Conservation (phyloP, 768 basidiomycete genomes). For the Mycena vulgaris region DNA sequence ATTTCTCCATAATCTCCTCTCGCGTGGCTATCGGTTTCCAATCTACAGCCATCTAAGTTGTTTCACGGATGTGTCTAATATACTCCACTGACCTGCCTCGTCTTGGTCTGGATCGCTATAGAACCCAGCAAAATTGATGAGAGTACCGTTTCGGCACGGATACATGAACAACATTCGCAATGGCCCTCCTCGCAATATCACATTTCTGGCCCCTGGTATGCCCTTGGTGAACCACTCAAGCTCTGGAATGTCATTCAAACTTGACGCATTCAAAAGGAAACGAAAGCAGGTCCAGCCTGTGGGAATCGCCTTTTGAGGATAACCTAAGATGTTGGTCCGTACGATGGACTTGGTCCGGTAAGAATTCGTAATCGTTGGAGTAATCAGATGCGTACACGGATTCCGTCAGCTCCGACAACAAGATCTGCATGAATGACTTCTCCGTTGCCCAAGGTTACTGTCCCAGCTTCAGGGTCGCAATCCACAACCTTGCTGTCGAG, state of each 20-base stretch:
- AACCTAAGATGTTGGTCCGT: slow-evolving; percentile 16
- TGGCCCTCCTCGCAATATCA: background rate
- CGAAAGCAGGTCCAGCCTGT: slow-evolving; percentile 23
- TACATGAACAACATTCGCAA: slow-evolving; percentile 27
- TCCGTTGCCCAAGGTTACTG: slow-evolving; percentile 53
- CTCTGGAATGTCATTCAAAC: slow-evolving; percentile 11
- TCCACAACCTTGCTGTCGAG: slow-evolving; percentile 20
- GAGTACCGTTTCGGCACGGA: slow-evolving; percentile 9
- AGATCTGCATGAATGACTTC: slow-evolving; percentile 52
- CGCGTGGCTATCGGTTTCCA: slow-evolving; percentile 17
- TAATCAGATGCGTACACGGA: slow-evolving; percentile 17
- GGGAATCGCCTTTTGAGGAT: background rate
- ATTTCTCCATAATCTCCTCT: slow-evolving; percentile 10
- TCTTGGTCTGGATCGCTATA: slow-evolving; percentile 19
- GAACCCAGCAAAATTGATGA: slow-evolving; percentile 23
- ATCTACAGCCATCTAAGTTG: background rate
- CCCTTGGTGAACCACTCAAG: slow-evolving; percentile 26
- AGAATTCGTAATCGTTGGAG: background rate
- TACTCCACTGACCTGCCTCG: background rate
- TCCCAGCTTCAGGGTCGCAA: slow-evolving; percentile 45
- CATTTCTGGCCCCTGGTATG: background rate
- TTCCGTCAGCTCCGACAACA: slow-evolving; percentile 56
- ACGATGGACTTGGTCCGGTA: slow-evolving; percentile 3
- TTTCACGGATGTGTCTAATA: no score
- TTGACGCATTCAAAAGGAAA: slow-evolving; percentile 15